phyloP scores from a whole-genome alignment of 306 rosid species.

The Pyrus communis region DNA sequence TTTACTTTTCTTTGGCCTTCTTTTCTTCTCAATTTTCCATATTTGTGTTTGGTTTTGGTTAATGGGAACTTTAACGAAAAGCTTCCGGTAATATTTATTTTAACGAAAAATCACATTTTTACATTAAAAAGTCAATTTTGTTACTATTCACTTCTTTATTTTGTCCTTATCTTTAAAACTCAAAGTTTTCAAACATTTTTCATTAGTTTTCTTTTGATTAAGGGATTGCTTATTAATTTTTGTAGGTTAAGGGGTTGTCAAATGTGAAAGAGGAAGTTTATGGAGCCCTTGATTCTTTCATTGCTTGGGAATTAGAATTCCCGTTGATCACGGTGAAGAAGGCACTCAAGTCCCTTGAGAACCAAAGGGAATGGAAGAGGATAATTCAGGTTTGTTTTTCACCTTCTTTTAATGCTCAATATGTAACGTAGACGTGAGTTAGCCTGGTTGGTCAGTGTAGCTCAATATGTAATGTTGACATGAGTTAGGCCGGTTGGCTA shows the following conservation, averaged over 20 bases:
- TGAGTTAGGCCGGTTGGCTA: no score
- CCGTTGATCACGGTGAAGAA: conserved; percentile 83
- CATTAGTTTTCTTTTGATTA: no score
- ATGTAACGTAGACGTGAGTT: background rate
- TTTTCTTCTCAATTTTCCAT: background rate
- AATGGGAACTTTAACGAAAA: no score
- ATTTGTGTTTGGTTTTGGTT: background rate
- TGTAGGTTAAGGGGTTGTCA: conserved; percentile 66
- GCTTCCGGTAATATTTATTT: no score
- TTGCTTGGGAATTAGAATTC: conserved; percentile 96
- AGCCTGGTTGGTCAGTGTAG: background rate
- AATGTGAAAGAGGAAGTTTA: conserved; percentile 97
- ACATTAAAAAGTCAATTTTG: no score
- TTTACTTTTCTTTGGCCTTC: background rate
- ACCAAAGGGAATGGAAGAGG: conserved; percentile 78
- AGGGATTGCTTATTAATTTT: background rate
- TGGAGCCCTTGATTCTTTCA: conserved; percentile 93
- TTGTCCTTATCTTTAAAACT: no score
- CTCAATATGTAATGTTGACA: no score
- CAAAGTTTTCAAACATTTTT: fast-evolving
- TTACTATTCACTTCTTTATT: no score
- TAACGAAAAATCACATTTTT: no score
- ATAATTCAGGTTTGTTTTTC: conserved; percentile 59
- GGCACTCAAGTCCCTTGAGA: conserved; percentile 73
- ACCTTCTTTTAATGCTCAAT: background rate